Evolutionary conservation across 257 asterid genomes (phyloP).

Genomic region (Solanum verrucosum): DNA sequence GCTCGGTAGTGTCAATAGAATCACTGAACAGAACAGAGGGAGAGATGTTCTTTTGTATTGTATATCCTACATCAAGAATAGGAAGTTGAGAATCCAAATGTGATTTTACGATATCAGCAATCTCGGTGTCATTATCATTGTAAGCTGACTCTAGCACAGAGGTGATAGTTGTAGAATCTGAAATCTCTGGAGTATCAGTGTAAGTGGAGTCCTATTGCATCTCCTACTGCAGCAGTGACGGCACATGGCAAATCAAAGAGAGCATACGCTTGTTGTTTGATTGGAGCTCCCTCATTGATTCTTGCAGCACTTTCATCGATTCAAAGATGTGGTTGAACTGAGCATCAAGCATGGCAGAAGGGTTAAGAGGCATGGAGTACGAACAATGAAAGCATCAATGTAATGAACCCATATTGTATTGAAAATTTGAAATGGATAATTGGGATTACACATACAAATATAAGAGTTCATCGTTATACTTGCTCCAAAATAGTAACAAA

Average conservation of each 20-base stretch:
- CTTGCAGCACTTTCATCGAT: no score
- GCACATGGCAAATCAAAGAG: no score
- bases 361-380: background rate
- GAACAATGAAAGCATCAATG: background rate
- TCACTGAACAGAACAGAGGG: background rate
- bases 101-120: background rate
- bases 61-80: background rate
- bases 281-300: no score
- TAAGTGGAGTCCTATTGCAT: no score
- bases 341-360: no score
- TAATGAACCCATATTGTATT: background rate
- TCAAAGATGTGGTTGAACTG: no score
- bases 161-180: background rate
- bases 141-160: no score
- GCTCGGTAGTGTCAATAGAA: background rate
- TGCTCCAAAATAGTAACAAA: background rate
- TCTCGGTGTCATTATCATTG: no score
- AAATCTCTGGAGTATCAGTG: no score
- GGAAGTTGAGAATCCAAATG: background rate
- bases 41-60: background rate
- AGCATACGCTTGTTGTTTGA: no score
- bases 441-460: background rate
- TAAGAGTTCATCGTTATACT: background rate
- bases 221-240: no score
- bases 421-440: background rate